A percentile compares a stretch with the other conserved stretches of the same genome.
Evolutionary conservation across 2,329 filamentous ascomycete genomes (phyloP).

Genomic region (Alternaria burnsii): DNA sequence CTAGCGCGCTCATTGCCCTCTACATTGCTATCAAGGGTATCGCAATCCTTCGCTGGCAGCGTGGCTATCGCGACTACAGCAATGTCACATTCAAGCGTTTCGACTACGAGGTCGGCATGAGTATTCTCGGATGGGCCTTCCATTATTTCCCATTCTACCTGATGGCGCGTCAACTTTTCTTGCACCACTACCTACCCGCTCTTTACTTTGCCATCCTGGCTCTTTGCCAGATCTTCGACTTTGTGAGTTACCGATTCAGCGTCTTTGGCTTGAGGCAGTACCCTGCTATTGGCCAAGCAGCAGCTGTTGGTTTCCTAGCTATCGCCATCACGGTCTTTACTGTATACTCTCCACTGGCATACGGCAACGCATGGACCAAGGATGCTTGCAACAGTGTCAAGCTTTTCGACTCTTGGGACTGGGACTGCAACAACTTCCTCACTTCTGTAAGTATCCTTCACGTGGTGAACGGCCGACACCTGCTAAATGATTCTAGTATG

Average conservation of each 20-base stretch:
- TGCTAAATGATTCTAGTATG: constrained; percentile 37
- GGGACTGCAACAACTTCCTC: constrained; percentile 95
- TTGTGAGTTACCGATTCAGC: constrained; percentile 75
- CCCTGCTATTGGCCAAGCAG: constrained; percentile 76
- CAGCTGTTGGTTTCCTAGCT: constrained; percentile 76
- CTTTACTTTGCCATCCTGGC: constrained; percentile 94
- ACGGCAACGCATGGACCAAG: constrained; percentile 95
- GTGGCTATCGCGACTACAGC: constrained; percentile 86
- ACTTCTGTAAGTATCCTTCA: constrained; percentile 73
- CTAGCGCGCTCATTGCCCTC: constrained; percentile 76
- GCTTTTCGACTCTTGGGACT: constrained; percentile 90
- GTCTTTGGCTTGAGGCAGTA: constrained; percentile 72
- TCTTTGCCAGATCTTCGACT: constrained; percentile 90
- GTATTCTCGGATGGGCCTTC: constrained; percentile 91
- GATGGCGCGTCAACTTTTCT: constrained; percentile 97
- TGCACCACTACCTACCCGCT: constrained; percentile 98
- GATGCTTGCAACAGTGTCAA: constrained; percentile 86
- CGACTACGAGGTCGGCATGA: constrained; percentile 93
- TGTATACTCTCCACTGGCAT: constrained; percentile 87
- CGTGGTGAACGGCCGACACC: constrained; percentile 8
- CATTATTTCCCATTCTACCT: constrained; percentile 99
- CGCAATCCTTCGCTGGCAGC: constrained; percentile 91
- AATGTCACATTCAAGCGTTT: constrained; percentile 90
- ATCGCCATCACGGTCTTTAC: constrained; percentile 79
- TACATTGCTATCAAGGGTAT: constrained; percentile 88